Base-by-base conservation (phyloP, 164 flowering plant species). In the Kalanchoe fedtschenkoi region DNA sequence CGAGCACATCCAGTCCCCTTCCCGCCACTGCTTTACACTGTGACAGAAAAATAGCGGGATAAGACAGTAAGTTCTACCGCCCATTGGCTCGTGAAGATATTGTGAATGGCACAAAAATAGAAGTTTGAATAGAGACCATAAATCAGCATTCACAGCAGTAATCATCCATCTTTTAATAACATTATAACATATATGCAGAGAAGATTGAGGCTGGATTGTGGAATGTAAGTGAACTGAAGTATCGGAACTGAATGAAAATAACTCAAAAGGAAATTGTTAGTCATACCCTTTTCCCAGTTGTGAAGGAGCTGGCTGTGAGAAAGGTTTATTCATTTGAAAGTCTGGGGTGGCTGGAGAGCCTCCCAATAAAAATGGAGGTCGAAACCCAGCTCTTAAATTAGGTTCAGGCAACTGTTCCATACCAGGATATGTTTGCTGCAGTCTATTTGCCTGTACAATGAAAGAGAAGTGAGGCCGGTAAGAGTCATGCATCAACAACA, bases 1-100 rank as follows among this genome's bases (percentile, higher is more conserved):
- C 62, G 86, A 72, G 72, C 97, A 91, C 95, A 91, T 87, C 97
- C 97, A 91, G 70, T 91, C 97, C 32, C 96, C 97, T 71, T 81
- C 77, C 63, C 97, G 96, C 97, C 97, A 91, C 70, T 88, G 87
- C 72, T 81, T 87, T 63, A 90, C 88, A 60, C 97, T 91, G 85
- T 56, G 33, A 17, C 63, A 26, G 38, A n/a, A 39, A 34, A 58
- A 1, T 51, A 38, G 11, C 42, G 2, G 53, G 24, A 38, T 34
- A 26, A 35, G 26, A 15, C 26, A 34, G 41, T 30, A 34, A 22
- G 16, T 15, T 13, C 30, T 15, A 33, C 38, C 9, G 10, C 5
- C 5, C 24, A n/a, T 9, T 58, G 41, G 6, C 24, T 1, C 14
- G 10, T 34, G 16, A 58, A n/a, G 28, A 34, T 1, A 32, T 14